phyloP scores from a whole-genome alignment of 176 grass and related monocot genomes.

The Neostapfia colusana region DNA sequence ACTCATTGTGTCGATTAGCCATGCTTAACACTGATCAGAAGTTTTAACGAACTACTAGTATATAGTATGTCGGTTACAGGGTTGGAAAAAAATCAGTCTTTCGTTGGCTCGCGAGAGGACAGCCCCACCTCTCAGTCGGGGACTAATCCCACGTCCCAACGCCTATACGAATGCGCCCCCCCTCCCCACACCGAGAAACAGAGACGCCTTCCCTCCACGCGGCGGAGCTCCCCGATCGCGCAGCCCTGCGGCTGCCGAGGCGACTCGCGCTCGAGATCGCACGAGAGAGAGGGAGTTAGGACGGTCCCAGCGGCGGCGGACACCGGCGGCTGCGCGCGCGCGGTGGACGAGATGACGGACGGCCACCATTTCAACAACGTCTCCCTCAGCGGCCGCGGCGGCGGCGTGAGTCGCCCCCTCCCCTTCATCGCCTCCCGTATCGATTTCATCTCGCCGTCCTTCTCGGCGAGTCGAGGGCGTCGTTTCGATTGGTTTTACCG shows the following conservation, averaged over 20 bases:
- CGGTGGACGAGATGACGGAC: conserved; percentile 45
- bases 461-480: background rate
- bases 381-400: conserved; percentile 76
- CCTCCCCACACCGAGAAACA: background rate
- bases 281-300: background rate
- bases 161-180: conserved; percentile 22
- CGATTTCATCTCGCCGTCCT: background rate
- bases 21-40: too few species aligned
- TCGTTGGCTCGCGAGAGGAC: background rate
- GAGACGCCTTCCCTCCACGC: background rate
- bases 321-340: background rate
- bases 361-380: conserved; percentile 72
- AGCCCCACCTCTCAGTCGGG: conserved; percentile 25
- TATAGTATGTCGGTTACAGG: too few species aligned
- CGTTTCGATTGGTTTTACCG: conserved; percentile 10
- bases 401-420: conserved; percentile 53
- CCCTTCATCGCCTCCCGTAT: background rate
- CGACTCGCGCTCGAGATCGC: background rate
- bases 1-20: too few species aligned
- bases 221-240: conserved; percentile 22
- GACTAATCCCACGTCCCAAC: background rate
- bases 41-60: too few species aligned
- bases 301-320: background rate
- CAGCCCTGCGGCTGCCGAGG: background rate
- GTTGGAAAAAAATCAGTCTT: too few species aligned